A percentile compares a stretch with the other conserved stretches of the same genome.
These are phyloP conservation scores for Ailanthus altissimus DNA, from an alignment of 345 rosid species.

Conservation along the genomic window DNA sequence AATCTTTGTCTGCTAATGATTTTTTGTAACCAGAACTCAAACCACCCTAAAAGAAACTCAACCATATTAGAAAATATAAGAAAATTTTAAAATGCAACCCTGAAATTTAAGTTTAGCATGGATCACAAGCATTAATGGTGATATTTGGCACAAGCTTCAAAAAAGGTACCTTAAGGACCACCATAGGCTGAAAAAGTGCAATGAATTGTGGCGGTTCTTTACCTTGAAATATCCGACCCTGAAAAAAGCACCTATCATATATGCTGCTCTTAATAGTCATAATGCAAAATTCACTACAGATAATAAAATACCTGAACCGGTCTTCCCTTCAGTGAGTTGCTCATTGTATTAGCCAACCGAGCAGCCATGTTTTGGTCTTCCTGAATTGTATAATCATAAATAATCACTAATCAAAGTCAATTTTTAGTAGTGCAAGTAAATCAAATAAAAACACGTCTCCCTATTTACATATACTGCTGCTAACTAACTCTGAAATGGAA, in stretches of 20 bases:
- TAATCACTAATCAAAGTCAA: constrained; percentile 12
- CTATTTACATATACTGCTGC: not conserved
- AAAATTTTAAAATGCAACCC: constrained; percentile 11
- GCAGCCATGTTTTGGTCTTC: constrained; percentile 85
- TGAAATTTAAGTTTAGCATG: constrained; percentile 18
- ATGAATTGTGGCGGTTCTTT: constrained; percentile 95
- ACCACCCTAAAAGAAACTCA: constrained; percentile 68
- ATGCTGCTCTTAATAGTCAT: constrained; percentile 21
- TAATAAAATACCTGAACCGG: constrained; percentile 76
- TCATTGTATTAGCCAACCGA: constrained; percentile 69
- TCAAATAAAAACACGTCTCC: not conserved
- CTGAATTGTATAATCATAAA: constrained; percentile 40
- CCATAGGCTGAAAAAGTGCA: constrained; percentile 91
- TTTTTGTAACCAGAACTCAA: constrained; percentile 89
- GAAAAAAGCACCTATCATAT: constrained; percentile 36
- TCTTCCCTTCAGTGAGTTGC: constrained; percentile 87
- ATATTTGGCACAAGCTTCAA: not conserved
- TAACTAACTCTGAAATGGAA: not conserved
- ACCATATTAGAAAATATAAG: constrained; percentile 28
- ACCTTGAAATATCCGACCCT: constrained; percentile 89
- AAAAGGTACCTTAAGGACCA: constrained; percentile 76
- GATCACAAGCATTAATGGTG: constrained; percentile 9
- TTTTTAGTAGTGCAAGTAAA: not conserved
- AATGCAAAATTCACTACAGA: constrained; percentile 13
- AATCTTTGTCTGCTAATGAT: constrained; percentile 58